Evolutionary conservation across 1,284 basidiomycete species (phyloP).

Genomic region (Erythrobasidium hasegawianum): DNA sequence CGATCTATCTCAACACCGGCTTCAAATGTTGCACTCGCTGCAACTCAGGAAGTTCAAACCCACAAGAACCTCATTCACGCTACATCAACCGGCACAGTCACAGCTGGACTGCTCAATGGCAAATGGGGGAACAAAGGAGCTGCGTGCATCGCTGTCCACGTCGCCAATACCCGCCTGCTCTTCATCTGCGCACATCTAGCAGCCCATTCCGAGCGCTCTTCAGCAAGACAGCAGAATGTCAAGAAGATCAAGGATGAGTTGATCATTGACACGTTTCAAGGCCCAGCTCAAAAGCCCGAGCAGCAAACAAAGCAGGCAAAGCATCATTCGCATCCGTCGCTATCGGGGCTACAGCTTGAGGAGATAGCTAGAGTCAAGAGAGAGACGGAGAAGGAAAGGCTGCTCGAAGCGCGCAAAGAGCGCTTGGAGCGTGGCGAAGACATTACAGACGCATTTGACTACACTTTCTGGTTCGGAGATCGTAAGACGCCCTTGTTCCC

Average conservation of each 20-base stretch:
- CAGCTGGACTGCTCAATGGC: conserved; percentile 77
- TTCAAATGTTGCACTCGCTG: conserved; percentile 48
- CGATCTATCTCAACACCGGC: neutral
- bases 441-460: conserved; percentile 75
- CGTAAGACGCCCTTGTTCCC: too few species aligned
- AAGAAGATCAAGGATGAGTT: conserved; percentile 55
- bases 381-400: neutral
- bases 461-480: conserved; percentile 75
- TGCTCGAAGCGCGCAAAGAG: neutral
- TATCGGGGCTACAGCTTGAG: neutral
- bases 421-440: conserved; percentile 52
- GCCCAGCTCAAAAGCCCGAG: neutral
- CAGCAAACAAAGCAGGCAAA: too few species aligned
- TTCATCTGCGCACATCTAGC: conserved; percentile 87
- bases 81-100: conserved; percentile 61
- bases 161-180: conserved; percentile 67
- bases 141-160: conserved; percentile 72
- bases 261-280: conserved; percentile 54
- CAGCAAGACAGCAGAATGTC: conserved; percentile 49
- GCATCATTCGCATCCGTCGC: neutral
- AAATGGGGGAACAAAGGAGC: conserved; percentile 62
- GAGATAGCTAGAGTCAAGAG: neutral
- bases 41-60: conserved; percentile 47
- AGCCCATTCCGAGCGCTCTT: conserved; percentile 59
- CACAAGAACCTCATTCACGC: conserved; percentile 52